These are phyloP conservation scores for Coemansia nantahalensis DNA, from an alignment of 192 early-diverging fungal genomes.

Conservation along the genomic window DNA sequence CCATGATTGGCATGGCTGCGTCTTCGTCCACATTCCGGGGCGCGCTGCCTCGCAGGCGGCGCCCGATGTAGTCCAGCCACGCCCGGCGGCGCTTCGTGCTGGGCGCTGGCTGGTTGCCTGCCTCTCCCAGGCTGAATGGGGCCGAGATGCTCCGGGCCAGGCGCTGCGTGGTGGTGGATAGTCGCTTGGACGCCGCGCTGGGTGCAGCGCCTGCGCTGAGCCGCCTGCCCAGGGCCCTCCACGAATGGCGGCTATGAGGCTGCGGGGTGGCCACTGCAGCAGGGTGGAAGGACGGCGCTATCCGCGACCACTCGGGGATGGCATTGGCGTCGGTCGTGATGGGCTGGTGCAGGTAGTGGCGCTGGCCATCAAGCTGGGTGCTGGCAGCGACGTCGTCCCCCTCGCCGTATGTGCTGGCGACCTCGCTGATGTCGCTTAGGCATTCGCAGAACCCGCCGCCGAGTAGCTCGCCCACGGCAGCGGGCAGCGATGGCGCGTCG, in stretches of 20 bases:
- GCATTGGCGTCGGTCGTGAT: slow-evolving; percentile 6
- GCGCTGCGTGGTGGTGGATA: no score
- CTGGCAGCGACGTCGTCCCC: background rate
- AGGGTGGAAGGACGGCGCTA: no score
- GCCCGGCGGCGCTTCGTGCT: slow-evolving; percentile 6
- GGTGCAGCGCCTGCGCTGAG: slow-evolving; percentile 16
- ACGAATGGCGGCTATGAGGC: slow-evolving; percentile 23
- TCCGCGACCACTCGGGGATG: slow-evolving; percentile 1
- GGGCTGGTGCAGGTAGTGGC: slow-evolving; percentile 25
- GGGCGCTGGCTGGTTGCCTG: no score
- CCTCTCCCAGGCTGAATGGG: no score
- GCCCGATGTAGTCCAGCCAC: slow-evolving; percentile 35
- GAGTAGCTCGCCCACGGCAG: no score
- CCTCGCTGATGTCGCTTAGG: slow-evolving; percentile 37
- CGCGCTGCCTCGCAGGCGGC: slow-evolving; percentile 8
- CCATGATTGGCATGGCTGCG: slow-evolving; percentile 4
- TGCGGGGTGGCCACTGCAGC: no score
- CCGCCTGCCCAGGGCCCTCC: slow-evolving; percentile 24
- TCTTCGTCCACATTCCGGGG: slow-evolving; percentile 1
- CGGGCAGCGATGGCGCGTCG: no score
- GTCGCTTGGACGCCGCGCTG: no score
- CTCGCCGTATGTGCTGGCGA: slow-evolving; percentile 1
- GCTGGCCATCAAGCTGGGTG: background rate
- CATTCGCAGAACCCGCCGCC: no score
- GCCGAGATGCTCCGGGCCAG: no score